phyloP scores from a whole-genome alignment of 306 rosid genomes.

The Begonia peltatifolia region DNA sequence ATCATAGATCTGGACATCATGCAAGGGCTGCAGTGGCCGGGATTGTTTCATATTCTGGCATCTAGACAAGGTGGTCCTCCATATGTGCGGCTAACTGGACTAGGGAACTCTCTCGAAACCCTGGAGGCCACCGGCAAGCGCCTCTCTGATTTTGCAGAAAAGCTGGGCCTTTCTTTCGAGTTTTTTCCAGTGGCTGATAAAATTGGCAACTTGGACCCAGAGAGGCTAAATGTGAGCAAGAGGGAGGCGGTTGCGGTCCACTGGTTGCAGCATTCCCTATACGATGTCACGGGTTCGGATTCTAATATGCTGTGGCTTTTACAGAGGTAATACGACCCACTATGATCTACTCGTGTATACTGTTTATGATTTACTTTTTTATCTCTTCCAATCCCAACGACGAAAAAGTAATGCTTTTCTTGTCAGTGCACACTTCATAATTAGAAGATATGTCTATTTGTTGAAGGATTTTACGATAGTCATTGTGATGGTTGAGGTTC shows the following conservation, averaged over 20 bases:
- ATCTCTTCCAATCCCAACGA: constrained; percentile 3
- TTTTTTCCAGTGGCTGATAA: constrained; percentile 76
- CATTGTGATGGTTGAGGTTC: not conserved
- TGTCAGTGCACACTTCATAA: too few species aligned
- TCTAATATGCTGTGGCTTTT: constrained; percentile 78
- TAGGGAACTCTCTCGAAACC: constrained; percentile 72
- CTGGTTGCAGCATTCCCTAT: constrained; percentile 95
- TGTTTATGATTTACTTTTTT: not conserved
- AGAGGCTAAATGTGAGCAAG: constrained; percentile 58
- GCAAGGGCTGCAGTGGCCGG: constrained; percentile 99
- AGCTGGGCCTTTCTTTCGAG: constrained; percentile 81
- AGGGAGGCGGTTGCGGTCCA: constrained; percentile 93
- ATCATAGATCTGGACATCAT: constrained; percentile 87
- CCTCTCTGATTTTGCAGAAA: constrained; percentile 69
- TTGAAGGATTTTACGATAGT: not conserved
- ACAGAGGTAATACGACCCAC: constrained; percentile 74
- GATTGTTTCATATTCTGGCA: constrained; percentile 78
- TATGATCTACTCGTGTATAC: too few species aligned
- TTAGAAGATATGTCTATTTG: too few species aligned
- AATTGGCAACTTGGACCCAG: constrained; percentile 68
- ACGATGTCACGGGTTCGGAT: constrained; percentile 93
- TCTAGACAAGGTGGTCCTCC: constrained; percentile 93
- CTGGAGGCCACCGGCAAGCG: constrained; percentile 89
- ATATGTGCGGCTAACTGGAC: constrained; percentile 72
- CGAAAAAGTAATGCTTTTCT: not conserved